A percentile compares a stretch with the other conserved stretches of the same genome.
Evolutionary conservation across 1,284 basidiomycete genomes (phyloP).

Genomic region (Cutaneotrichosporon spelunceum): DNA sequence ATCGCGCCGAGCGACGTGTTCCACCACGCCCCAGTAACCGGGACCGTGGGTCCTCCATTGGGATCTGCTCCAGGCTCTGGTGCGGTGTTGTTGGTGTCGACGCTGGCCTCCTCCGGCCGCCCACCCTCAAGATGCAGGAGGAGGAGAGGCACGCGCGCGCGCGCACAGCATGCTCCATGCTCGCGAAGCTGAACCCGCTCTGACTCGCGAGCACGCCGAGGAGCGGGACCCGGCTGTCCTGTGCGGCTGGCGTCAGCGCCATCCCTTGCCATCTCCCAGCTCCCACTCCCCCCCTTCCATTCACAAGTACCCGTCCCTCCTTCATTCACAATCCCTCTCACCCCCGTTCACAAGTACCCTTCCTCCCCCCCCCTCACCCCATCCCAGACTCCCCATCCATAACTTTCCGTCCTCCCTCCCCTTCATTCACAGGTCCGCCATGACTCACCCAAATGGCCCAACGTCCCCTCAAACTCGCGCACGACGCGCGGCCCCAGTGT

Average conservation of each 20-base stretch:
- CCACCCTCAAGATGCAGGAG: conserved; percentile 62
- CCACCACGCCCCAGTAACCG: conserved; percentile 19
- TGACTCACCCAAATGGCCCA: conserved; percentile 49
- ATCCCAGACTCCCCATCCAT: not conserved
- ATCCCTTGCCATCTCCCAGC: conserved; percentile 8
- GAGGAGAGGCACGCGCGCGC: conserved; percentile 70
- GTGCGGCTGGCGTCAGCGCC: conserved; percentile 8
- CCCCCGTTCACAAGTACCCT: too few species aligned
- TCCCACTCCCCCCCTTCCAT: not conserved
- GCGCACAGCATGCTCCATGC: conserved; percentile 64
- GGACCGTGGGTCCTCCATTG: not conserved
- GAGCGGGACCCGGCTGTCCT: conserved; percentile 24
- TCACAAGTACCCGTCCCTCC: conserved; percentile 13
- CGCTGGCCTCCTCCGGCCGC: too few species aligned
- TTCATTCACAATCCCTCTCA: too few species aligned
- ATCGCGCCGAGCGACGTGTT: conserved; percentile 12
- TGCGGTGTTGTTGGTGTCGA: not conserved
- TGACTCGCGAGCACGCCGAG: conserved; percentile 72
- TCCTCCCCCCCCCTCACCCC: not conserved
- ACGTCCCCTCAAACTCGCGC: conserved; percentile 81
- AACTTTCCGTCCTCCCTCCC: conserved; percentile 14
- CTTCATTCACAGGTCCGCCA: not conserved
- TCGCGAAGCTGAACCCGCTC: conserved; percentile 67
- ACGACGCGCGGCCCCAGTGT: conserved; percentile 72
- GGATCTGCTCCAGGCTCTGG: too few species aligned